Conservation (phyloP, 495 filamentous ascomycete species). For the Chaetomium fimeti region DNA sequence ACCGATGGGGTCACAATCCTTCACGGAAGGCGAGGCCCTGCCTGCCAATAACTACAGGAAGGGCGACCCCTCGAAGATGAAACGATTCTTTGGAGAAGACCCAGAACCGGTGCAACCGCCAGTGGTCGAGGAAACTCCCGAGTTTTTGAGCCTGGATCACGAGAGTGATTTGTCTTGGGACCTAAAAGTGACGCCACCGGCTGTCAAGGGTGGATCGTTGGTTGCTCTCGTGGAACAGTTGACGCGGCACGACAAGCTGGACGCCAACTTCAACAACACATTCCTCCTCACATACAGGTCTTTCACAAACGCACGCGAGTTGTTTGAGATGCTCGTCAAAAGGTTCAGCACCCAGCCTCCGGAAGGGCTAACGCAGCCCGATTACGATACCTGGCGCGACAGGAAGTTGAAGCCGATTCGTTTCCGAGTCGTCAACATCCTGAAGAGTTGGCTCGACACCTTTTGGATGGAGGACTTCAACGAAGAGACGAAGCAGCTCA, state of each 20-base stretch:
- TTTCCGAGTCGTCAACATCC: constrained; percentile 92
- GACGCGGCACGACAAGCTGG: constrained; percentile 91
- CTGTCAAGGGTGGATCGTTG: constrained; percentile 84
- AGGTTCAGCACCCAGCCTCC: constrained; percentile 92
- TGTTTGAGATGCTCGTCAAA: constrained; percentile 89
- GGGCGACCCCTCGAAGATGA: constrained; percentile 75
- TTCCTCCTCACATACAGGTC: constrained; percentile 96
- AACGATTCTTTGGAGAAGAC: constrained; percentile 86
- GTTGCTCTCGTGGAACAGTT: constrained; percentile 92
- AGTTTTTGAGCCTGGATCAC: constrained; percentile 82
- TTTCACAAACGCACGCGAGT: constrained; percentile 83
- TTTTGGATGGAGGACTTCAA: constrained; percentile 97
- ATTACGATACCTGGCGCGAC: constrained; percentile 86
- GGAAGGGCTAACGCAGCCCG: constrained; percentile 68
- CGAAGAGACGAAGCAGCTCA: constrained; percentile 76
- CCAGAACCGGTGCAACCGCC: constrained; percentile 50
- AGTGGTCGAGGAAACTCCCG: constrained; percentile 70
- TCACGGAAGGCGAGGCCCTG: constrained; percentile 61
- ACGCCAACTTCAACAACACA: constrained; percentile 94
- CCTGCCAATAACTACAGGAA: constrained; percentile 51
- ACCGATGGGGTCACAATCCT: constrained; percentile 60
- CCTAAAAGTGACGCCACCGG: constrained; percentile 65
- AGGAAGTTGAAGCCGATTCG: constrained; percentile 93
- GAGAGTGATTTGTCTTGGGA: constrained; percentile 91
- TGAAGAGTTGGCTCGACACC: constrained; percentile 96